Conservation (phyloP, 2,329 filamentous ascomycete species). For the Cladosporium sp. region DNA sequence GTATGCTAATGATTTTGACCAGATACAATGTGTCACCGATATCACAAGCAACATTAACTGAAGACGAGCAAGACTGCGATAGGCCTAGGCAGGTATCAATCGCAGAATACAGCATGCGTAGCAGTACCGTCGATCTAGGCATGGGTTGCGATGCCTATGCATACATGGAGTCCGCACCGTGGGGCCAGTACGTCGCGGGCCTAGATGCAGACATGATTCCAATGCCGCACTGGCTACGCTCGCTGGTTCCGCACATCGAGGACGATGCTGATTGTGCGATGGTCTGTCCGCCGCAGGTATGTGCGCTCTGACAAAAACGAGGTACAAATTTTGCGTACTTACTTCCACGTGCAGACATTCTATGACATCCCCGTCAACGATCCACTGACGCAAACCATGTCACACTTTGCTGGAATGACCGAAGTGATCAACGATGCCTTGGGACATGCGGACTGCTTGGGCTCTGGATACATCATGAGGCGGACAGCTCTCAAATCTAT, state of each 20-base stretch:
- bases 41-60: slow-evolving; percentile 21
- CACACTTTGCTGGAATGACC: slow-evolving; percentile 55
- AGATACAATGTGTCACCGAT: neutral
- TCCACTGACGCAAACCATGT: slow-evolving; percentile 55
- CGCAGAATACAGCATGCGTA: slow-evolving; percentile 31
- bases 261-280: slow-evolving; percentile 1
- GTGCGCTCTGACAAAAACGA: neutral
- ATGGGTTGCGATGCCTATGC: neutral
- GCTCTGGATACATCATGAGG: slow-evolving; percentile 58
- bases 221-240: slow-evolving; percentile 56
- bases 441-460: slow-evolving; percentile 60
- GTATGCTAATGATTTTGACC: neutral
- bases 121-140: slow-evolving; percentile 53
- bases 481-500: slow-evolving; percentile 58
- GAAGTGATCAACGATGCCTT: slow-evolving; percentile 44
- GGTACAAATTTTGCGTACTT: slow-evolving; percentile 37
- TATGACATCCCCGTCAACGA: slow-evolving; percentile 59
- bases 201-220: slow-evolving; percentile 67
- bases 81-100: neutral
- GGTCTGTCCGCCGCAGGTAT: slow-evolving; percentile 9
- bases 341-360: slow-evolving; percentile 58
- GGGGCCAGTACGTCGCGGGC: slow-evolving; percentile 51
- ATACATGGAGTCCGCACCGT: slow-evolving; percentile 4
- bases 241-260: slow-evolving; percentile 53
- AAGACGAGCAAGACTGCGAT: slow-evolving; percentile 27